Evolutionary conservation across 2,329 filamentous ascomycete genomes (phyloP).

Genomic region (Penicillium sclerotiorum): DNA sequence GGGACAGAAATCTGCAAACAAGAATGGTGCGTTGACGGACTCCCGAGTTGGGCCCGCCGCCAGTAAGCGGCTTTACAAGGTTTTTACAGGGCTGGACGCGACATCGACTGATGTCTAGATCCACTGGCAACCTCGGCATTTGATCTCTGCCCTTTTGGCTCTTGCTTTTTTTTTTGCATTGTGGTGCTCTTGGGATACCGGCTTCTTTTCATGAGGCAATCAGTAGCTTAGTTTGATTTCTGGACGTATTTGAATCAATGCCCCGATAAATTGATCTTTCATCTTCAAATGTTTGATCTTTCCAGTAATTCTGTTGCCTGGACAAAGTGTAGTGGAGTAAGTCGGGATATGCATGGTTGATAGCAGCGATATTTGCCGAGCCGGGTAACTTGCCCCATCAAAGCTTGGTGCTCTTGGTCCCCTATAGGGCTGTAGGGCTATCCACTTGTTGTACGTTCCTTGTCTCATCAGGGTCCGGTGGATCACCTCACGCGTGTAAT

Average conservation of each 20-base stretch:
- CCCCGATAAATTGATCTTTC: too few species aligned
- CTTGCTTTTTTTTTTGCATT: background rate
- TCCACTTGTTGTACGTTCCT: background rate
- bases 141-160: background rate
- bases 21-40: conserved; percentile 48
- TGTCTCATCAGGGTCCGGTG: background rate
- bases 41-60: conserved; percentile 51
- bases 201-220: background rate
- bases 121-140: background rate
- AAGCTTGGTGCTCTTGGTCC: conserved; percentile 4
- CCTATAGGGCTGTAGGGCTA: conserved; percentile 1
- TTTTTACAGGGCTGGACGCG: conserved; percentile 52
- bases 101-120: conserved; percentile 46
- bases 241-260: too few species aligned
- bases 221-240: too few species aligned
- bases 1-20: conserved; percentile 51
- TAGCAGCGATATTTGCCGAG: background rate
- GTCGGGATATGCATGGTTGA: background rate
- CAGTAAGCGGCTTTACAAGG: conserved; percentile 51
- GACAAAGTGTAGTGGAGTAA: background rate
- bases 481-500: background rate
- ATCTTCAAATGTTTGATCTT: too few species aligned
- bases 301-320: conserved; percentile 1
- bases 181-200: background rate
- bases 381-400: background rate